Base-by-base conservation (phyloP, 345 rosid species). In the Odontarrhena argentea region DNA sequence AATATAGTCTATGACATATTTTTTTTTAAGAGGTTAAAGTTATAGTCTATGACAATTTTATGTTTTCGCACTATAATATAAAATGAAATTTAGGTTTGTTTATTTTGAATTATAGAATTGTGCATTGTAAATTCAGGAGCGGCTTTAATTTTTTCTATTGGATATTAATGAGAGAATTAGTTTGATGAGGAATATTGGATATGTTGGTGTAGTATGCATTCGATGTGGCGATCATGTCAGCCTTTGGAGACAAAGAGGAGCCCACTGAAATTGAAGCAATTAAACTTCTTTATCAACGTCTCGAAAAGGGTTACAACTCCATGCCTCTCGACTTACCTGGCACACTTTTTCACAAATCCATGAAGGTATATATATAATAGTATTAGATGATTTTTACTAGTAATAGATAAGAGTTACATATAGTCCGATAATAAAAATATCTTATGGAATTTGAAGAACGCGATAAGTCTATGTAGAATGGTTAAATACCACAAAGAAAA, bases 241-340 rank as follows among this genome's bases (percentile, higher is more conserved):
- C 81, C 18, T 84, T 93, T 25, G 98, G 98, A 2, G 77, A 67
- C 37, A 80, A 77, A 73, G 75, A 75, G 74, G 83, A 79, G 36
- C 48, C 76, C 63, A 63, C 68, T 41, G 76, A 82, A 71, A 81
- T 81, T 71, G 84, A 85, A 73, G 82, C 67, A 54, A 86, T 93
- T 63, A 88, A 87, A 69, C 68, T 80, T 40, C 82, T 90, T 24
- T 93, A 93, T 77, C 87, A 74, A 14, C 68, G 82, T 49, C 77
- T 93, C 25, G 96, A 91, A 70, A 87, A 68, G 63, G 98, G 98
- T 45, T 90, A 90, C 70, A 93, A 93, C 70, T 93, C 98, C 28
- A 93, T 93, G 98, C 97, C 98, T 37, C 68, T 90, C 48, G 83
- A 86, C 76, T 69, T 93, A 28, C 96, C 92, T 0, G 94, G 96